Evolutionary conservation across 257 asterid genomes (phyloP).

Genomic region (Capsicum baccatum): DNA sequence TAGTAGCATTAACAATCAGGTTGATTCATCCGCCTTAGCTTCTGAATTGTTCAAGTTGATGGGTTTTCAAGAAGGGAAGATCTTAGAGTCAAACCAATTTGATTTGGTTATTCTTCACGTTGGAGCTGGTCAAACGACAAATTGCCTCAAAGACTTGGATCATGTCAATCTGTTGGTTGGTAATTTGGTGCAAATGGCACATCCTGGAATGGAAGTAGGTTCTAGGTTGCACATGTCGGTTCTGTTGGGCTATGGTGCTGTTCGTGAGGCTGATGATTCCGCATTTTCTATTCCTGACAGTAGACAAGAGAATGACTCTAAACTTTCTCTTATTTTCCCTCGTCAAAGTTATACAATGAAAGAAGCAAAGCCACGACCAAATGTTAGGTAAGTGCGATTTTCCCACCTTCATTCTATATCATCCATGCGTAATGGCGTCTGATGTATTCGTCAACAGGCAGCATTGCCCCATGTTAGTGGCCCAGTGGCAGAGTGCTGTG

Average conservation of each 20-base stretch:
- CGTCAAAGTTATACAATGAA: slow-evolving; percentile 80
- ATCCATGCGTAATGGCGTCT: background rate
- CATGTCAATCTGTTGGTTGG: slow-evolving; percentile 64
- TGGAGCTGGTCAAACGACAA: slow-evolving; percentile 54
- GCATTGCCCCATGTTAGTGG: slow-evolving; percentile 73
- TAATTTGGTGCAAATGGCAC: slow-evolving; percentile 45
- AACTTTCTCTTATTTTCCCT: slow-evolving; percentile 57
- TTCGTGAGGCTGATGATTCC: slow-evolving; percentile 44
- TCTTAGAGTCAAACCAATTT: slow-evolving; percentile 49
- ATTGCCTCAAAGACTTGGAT: slow-evolving; percentile 49
- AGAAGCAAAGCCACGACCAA: slow-evolving; percentile 64
- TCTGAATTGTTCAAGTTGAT: slow-evolving; percentile 64
- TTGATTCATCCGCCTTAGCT: slow-evolving; percentile 42
- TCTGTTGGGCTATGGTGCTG: slow-evolving; percentile 78
- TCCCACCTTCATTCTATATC: background rate
- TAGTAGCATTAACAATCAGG: slow-evolving; percentile 29
- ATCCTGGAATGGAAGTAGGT: slow-evolving; percentile 54
- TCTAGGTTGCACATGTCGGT: slow-evolving; percentile 75
- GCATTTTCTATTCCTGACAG: slow-evolving; percentile 41
- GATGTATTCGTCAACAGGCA: slow-evolving; percentile 51
- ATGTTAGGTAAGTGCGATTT: slow-evolving; percentile 58
- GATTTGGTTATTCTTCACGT: slow-evolving; percentile 69
- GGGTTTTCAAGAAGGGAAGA: slow-evolving; percentile 76
- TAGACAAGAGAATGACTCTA: slow-evolving; percentile 40
- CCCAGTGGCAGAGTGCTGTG: slow-evolving; percentile 89